phyloP scores from a whole-genome alignment of 257 asterid genomes.

The Ajuga chamaepitys region DNA sequence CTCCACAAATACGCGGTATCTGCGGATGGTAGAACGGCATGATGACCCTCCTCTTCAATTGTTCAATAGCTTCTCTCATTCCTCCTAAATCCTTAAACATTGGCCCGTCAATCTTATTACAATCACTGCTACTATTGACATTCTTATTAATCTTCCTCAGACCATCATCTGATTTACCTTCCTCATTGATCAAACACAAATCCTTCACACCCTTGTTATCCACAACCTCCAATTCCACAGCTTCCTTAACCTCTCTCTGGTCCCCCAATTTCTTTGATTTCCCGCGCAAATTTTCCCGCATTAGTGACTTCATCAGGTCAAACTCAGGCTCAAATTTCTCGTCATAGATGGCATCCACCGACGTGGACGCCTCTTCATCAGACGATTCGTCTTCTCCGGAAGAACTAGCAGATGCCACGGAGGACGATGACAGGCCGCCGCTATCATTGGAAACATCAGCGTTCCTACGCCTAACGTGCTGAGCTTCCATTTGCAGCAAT shows the following conservation, averaged over 20 bases:
- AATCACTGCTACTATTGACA: neutral
- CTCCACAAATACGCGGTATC: constrained; percentile 50
- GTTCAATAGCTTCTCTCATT: constrained; percentile 54
- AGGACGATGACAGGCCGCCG: constrained; percentile 34
- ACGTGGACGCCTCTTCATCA: constrained; percentile 40
- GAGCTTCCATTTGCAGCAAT: constrained; percentile 44
- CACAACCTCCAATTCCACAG: constrained; percentile 32
- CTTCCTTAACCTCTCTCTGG: constrained; percentile 15
- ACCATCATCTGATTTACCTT: constrained; percentile 13
- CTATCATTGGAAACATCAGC: constrained; percentile 3
- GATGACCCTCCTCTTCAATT: constrained; percentile 65
- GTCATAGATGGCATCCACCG: constrained; percentile 50
- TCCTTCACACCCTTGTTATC: constrained; percentile 32
- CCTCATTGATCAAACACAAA: constrained; percentile 31
- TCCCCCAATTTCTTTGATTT: constrained; percentile 23
- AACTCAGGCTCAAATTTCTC: constrained; percentile 52
- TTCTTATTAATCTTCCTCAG: neutral
- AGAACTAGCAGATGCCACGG: constrained; percentile 28
- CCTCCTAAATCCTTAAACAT: constrained; percentile 90
- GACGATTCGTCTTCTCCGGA: constrained; percentile 23
- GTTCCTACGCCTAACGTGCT: constrained; percentile 27
- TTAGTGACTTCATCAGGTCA: constrained; percentile 64
- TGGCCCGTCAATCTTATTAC: constrained; percentile 25
- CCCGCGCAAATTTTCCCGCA: constrained; percentile 40
- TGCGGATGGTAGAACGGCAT: constrained; percentile 65